A percentile compares a stretch with the other conserved stretches of the same genome.
Conservation (phyloP, 495 filamentous ascomycete species). For the Aspergillus taichungensis region DNA sequence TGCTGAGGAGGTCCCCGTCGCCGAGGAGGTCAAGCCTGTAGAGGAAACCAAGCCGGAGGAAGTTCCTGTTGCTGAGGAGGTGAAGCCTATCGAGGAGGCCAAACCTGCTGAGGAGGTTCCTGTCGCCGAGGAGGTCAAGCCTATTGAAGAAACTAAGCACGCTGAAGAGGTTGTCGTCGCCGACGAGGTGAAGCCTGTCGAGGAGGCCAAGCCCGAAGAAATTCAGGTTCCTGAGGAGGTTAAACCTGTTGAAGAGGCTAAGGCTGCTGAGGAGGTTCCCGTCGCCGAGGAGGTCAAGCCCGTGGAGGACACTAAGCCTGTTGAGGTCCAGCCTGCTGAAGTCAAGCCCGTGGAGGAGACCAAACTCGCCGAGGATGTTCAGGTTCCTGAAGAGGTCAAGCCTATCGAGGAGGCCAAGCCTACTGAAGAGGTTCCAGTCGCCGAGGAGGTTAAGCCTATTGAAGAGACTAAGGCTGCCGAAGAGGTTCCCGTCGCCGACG, state of each 20-base stretch:
- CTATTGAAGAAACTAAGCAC: conserved; percentile 1
- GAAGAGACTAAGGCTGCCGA: neutral
- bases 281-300: neutral
- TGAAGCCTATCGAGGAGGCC: neutral
- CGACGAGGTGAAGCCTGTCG: neutral
- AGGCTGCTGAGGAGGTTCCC: neutral
- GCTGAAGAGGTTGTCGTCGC: neutral
- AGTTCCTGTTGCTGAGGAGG: too few species aligned
- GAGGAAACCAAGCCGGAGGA: conserved; percentile 3
- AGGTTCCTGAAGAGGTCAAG: neutral
- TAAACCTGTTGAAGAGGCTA: neutral
- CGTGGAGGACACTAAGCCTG: conserved; percentile 4
- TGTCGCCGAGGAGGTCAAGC: conserved; percentile 2
- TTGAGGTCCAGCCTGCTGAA: neutral
- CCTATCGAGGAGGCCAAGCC: too few species aligned
- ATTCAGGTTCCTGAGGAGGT: neutral
- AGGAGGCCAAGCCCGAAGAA: neutral
- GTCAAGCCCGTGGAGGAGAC: neutral
- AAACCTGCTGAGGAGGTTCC: neutral
- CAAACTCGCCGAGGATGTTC: neutral
- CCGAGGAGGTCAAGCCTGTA: neutral
- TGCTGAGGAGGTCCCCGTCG: conserved; percentile 1
- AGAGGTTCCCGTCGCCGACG: neutral
- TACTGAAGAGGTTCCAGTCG: neutral
- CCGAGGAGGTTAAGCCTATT: neutral